A percentile compares a stretch with the other conserved stretches of the same genome.
phyloP scores from a whole-genome alignment of 805 yeast species.

The Starmerella asiatica region DNA sequence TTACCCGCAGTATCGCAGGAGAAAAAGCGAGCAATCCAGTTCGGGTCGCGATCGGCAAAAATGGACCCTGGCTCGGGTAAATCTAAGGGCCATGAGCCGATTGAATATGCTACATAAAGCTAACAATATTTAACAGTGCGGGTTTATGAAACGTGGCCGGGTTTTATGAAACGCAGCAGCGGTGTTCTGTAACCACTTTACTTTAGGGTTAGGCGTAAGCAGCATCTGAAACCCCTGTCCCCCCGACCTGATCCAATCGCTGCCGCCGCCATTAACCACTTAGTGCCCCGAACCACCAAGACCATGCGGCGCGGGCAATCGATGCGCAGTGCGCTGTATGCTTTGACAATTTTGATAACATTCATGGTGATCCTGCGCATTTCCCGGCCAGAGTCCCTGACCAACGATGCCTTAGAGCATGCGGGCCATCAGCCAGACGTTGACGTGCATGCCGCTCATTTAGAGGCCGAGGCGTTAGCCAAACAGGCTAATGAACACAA shows the following conservation, averaged over 20 bases:
- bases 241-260: too few relatives aligned
- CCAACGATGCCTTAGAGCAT: background rate
- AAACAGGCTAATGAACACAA: background rate
- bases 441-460: background rate
- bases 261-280: too few relatives aligned
- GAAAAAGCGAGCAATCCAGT: constrained; percentile 87
- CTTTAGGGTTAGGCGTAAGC: too few relatives aligned
- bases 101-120: too few relatives aligned
- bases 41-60: constrained; percentile 92
- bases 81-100: constrained; percentile 47
- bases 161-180: too few relatives aligned
- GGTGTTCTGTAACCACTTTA: too few relatives aligned
- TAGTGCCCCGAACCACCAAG: too few relatives aligned
- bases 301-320: constrained; percentile 10
- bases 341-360: constrained; percentile 6
- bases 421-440: background rate
- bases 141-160: too few relatives aligned
- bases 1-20: constrained; percentile 51
- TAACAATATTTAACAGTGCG: too few relatives aligned
- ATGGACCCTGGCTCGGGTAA: constrained; percentile 70
- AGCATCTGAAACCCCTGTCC: too few relatives aligned
- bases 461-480: background rate
- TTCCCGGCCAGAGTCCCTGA: constrained; percentile 4
- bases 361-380: constrained; percentile 13
- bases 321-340: constrained; percentile 7